These are phyloP conservation scores for Leccinum disarticulatum DNA, from an alignment of 768 basidiomycete species.

Conservation along the genomic window DNA sequence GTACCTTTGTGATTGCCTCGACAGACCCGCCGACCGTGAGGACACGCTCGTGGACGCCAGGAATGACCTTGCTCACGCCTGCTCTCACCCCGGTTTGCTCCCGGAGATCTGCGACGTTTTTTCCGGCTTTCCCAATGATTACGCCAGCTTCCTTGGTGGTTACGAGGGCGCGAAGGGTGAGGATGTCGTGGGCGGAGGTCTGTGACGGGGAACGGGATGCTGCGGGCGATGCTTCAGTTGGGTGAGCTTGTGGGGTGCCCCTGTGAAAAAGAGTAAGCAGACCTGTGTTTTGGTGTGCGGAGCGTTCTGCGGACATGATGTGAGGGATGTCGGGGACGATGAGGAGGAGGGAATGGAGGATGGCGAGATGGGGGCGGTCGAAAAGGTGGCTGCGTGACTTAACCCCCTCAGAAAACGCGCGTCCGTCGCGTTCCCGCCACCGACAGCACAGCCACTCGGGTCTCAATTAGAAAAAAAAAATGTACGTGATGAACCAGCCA, in stretches of 20 bases:
- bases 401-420: constrained; percentile 16
- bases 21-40: constrained; percentile 91
- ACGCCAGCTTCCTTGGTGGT: constrained; percentile 97
- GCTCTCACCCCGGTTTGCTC: constrained; percentile 97
- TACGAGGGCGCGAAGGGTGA: constrained; percentile 93
- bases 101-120: constrained; percentile 96
- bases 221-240: constrained; percentile 49
- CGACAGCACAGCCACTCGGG: constrained; percentile 32
- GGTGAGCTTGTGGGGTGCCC: constrained; percentile 9
- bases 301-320: constrained; percentile 67
- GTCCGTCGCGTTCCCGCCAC: constrained; percentile 33
- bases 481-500: constrained; percentile 6
- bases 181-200: constrained; percentile 57
- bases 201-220: constrained; percentile 78
- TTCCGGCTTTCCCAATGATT: constrained; percentile 95
- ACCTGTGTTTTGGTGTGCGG: constrained; percentile 58
- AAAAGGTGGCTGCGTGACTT: constrained; percentile 18
- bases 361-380: constrained; percentile 6
- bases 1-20: constrained; percentile 88
- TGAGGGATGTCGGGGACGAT: constrained; percentile 31
- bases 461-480: not conserved
- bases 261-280: constrained; percentile 19
- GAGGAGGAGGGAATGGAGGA: constrained; percentile 18
- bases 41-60: constrained; percentile 97
- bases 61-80: constrained; percentile 97